phyloP scores from a whole-genome alignment of 2,329 filamentous ascomycete genomes.

The Paracamarosporium sp. region DNA sequence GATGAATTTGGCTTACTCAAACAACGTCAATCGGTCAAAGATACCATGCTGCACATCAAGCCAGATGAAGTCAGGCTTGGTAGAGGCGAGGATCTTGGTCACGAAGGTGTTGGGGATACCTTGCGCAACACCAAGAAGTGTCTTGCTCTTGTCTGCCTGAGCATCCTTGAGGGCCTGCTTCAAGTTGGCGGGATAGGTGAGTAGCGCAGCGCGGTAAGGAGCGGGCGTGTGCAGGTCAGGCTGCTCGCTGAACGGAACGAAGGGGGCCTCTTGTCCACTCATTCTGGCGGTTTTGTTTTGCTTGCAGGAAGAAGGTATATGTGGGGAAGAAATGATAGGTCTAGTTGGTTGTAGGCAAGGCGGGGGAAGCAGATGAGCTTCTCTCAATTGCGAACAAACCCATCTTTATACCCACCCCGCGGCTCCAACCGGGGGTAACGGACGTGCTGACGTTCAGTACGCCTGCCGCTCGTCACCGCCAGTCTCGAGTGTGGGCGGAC shows the following conservation, averaged over 20 bases:
- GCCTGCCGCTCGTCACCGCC: not conserved
- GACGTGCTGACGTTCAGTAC: not conserved
- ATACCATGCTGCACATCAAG: conserved; percentile 37
- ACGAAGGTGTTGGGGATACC: conserved; percentile 33
- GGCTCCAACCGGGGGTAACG: too few relatives aligned
- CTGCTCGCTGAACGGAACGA: conserved; percentile 22
- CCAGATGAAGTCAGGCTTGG: conserved; percentile 36
- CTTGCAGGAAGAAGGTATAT: not conserved
- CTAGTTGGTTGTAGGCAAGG: not conserved
- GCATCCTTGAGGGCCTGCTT: conserved; percentile 29
- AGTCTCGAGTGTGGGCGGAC: not conserved
- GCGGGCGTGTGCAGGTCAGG: conserved; percentile 28
- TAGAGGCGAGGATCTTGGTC: conserved; percentile 33
- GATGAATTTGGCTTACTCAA: conserved; percentile 23
- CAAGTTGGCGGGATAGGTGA: conserved; percentile 32
- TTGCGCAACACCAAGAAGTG: conserved; percentile 32
- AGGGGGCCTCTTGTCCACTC: conserved; percentile 21
- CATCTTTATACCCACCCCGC: not conserved
- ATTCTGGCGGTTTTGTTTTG: conserved; percentile 14
- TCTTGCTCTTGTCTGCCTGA: conserved; percentile 28
- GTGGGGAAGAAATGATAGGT: not conserved
- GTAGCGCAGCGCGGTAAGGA: conserved; percentile 26
- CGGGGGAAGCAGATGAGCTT: not conserved
- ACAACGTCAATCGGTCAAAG: conserved; percentile 31
- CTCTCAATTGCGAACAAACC: not conserved